Evolutionary conservation across 805 yeast genomes (phyloP), one percentile per base, ranked within the genome.

Genomic region (Myxozyma kluyveri): DNA sequence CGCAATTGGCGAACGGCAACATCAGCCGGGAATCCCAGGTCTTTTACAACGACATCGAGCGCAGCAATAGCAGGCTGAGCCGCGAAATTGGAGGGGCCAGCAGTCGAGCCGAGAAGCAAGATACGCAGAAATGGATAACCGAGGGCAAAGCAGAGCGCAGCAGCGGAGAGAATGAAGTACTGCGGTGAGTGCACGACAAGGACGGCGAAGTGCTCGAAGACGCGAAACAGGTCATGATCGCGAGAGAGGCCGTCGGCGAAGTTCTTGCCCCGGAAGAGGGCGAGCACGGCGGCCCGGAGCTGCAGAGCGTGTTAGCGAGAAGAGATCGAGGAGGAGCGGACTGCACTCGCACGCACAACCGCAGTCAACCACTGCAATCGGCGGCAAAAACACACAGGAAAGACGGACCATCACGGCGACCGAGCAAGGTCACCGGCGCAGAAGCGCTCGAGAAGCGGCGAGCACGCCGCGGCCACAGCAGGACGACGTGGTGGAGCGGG

Each of bases 41-140:
- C 29, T 57, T 44, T 32, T 53, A 39, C 23, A 62, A 61, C 6
- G 61, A 50, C 51, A 61, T 46, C 58, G 39, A 39, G 47, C 43
- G 27, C 52, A 45, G 45, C 59, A 45, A 21, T 19, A 7, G 42
- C 33, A 9, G 33, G 33, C 33, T 29, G 33, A 14, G 9, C 33
- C 14, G 33, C 33, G 33, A 29, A 39, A 7, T 12, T 14, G 24
- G 23, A 10, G 42, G 19, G 42, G 27, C 12, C 9, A 21, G 42
- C 42, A 6, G 19, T 9, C 36, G n/a, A 17, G 12, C 31, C n/a
- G 12, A 43, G 63, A 40, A 64, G 65, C 2, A 71, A 47, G 10
- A 73, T 57, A 58, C 74, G 72, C 10, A 79, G 59, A 0, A 80
- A 63, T 1, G 82, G 81, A 58, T 78, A 80, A 7, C 81, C 70